A percentile compares a stretch with the other conserved stretches of the same genome.
Evolutionary conservation across 768 basidiomycete genomes (phyloP).

Genomic region (Steccherinum ochraceum): DNA sequence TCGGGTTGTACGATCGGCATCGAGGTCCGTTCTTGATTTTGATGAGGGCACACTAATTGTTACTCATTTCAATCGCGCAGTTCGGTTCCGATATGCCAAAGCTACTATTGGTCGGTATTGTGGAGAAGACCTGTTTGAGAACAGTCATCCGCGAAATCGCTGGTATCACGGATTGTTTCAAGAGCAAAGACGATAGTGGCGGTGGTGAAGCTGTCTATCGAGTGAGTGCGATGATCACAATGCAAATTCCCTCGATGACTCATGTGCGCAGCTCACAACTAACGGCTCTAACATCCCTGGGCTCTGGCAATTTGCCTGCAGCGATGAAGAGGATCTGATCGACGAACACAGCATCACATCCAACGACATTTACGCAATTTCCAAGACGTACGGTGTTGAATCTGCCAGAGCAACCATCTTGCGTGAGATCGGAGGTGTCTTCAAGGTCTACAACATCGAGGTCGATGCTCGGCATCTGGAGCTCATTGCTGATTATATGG

Average conservation of each 20-base stretch:
- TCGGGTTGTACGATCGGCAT: slow-evolving; percentile 72
- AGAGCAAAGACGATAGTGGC: slow-evolving; percentile 52
- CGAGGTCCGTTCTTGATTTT: slow-evolving; percentile 50
- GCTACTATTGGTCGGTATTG: slow-evolving; percentile 86
- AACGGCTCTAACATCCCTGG: slow-evolving; percentile 93
- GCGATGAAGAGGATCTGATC: slow-evolving; percentile 41
- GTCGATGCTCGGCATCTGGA: slow-evolving; percentile 93
- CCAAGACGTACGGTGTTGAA: slow-evolving; percentile 94
- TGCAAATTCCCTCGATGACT: background rate
- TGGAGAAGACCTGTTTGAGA: slow-evolving; percentile 80
- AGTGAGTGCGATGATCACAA: slow-evolving; percentile 31
- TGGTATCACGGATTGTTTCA: slow-evolving; percentile 84
- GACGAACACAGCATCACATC: slow-evolving; percentile 82
- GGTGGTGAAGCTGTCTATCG: slow-evolving; percentile 41
- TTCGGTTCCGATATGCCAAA: slow-evolving; percentile 88
- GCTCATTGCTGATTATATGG: slow-evolving; percentile 99
- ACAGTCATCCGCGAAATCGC: slow-evolving; percentile 88
- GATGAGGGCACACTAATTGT: background rate
- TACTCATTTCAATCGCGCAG: slow-evolving; percentile 31
- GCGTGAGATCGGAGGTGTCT: slow-evolving; percentile 86
- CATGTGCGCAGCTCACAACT: slow-evolving; percentile 54
- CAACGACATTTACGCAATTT: slow-evolving; percentile 90
- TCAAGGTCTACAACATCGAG: slow-evolving; percentile 92
- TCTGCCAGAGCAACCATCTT: slow-evolving; percentile 91
- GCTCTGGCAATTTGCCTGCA: slow-evolving; percentile 69